phyloP scores from a whole-genome alignment of 805 yeast genomes.

The Hanseniaspora occidentalis region DNA sequence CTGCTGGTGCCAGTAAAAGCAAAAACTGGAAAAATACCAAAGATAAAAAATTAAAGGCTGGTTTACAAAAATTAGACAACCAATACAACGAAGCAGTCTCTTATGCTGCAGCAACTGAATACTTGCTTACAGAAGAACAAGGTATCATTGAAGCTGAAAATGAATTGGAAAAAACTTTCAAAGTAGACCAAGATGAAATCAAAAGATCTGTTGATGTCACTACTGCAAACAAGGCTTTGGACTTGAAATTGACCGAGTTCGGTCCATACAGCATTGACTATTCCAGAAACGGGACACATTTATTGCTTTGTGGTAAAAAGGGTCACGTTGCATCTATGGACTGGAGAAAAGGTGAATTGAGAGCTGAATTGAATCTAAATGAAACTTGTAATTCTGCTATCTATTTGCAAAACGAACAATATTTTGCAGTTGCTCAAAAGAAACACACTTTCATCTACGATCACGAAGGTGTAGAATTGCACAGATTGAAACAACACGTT shows the following conservation, averaged over 20 bases:
- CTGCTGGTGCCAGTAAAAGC: constrained; percentile 6
- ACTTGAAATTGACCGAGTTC: constrained; percentile 56
- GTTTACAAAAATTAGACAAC: constrained; percentile 53
- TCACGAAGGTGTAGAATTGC: constrained; percentile 82
- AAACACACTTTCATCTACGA: constrained; percentile 89
- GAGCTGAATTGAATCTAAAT: constrained; percentile 70
- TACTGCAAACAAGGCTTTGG: constrained; percentile 65
- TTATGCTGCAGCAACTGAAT: constrained; percentile 64
- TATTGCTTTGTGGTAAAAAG: constrained; percentile 75
- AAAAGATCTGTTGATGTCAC: constrained; percentile 60
- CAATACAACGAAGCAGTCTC: constrained; percentile 68
- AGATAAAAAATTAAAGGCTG: constrained; percentile 52
- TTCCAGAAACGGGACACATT: constrained; percentile 75
- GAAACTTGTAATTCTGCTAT: constrained; percentile 89
- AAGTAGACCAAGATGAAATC: constrained; percentile 73
- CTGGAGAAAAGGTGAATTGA: constrained; percentile 79
- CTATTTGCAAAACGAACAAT: constrained; percentile 84
- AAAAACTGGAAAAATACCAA: constrained; percentile 25
- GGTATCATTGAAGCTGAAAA: constrained; percentile 89
- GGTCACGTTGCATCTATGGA: constrained; percentile 96
- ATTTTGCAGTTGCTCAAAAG: constrained; percentile 93
- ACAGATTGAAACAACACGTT: constrained; percentile 78
- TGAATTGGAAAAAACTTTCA: constrained; percentile 83
- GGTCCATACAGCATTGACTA: constrained; percentile 84
- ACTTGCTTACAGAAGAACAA: constrained; percentile 67